phyloP scores from a whole-genome alignment of 257 asterid species.

The Rubia yunnanensis region DNA sequence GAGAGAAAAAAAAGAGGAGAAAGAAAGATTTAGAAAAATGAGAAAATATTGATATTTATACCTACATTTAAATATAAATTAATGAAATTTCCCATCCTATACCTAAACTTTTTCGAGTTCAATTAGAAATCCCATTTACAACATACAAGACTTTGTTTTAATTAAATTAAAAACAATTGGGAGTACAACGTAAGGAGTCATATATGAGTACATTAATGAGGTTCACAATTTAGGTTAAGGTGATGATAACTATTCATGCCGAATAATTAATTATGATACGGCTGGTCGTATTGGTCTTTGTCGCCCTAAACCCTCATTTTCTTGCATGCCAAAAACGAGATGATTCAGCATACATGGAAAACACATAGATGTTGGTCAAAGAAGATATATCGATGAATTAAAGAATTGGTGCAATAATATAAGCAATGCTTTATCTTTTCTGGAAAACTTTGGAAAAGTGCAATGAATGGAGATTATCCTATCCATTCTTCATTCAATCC shows the following conservation, averaged over 20 bases:
- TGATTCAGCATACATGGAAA: background rate
- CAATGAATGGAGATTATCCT: background rate
- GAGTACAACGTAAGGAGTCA: background rate
- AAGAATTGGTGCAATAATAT: background rate
- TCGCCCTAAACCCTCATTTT: slow-evolving; percentile 8
- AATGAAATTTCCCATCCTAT: too few species aligned
- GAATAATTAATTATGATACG: background rate
- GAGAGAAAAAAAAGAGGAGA: too few species aligned
- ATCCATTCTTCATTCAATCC: background rate
- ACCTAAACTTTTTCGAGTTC: too few species aligned
- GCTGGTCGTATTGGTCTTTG: slow-evolving; percentile 25
- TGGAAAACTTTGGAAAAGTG: background rate
- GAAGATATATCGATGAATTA: background rate
- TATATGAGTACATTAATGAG: slow-evolving; percentile 24
- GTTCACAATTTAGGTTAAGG: slow-evolving; percentile 26
- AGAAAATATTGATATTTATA: too few species aligned
- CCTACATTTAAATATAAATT: too few species aligned
- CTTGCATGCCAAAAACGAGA: background rate
- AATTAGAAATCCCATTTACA: too few species aligned
- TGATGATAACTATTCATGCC: slow-evolving; percentile 8
- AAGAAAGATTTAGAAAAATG: too few species aligned
- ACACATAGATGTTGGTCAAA: background rate
- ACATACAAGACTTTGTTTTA: too few species aligned
- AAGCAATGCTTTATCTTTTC: background rate
- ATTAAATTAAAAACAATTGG: background rate